Base-by-base conservation (phyloP, 1,139 yeast species). In the Candida sp. region DNA sequence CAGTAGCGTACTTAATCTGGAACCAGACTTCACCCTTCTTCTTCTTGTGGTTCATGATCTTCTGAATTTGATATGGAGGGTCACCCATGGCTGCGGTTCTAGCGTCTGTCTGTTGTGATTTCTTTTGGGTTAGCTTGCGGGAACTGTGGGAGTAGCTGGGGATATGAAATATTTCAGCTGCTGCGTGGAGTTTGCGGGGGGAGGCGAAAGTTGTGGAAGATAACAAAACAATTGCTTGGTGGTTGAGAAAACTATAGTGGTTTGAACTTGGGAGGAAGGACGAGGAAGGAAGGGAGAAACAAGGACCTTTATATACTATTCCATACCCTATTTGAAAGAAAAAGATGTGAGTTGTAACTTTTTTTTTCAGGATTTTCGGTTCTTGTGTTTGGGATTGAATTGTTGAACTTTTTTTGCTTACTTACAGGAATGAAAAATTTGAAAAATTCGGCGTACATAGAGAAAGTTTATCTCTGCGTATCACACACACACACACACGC, bases 41-140 rank as follows among this genome's bases (percentile, higher is more conserved):
- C 40, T 37, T 37, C 27, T 37, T 37, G 11, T 37, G 40, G 5
- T 17, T 37, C 28, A 37, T 22, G 25, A 37, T 37, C 25, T 37
- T 37, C 11, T 37, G 40, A 37, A 37, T 37, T 37, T 37, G 40
- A 23, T 37, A 37, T 23, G 40, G 40, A 23, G 40, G 40, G 27
- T 37, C 40, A 23, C 40, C n/a, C 40, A 37, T 37, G 9, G 34
- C 34, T 32, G 34, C 11, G 34, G 34, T 11, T 32, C n/a, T 7
- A 12, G 34, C 9, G 5, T 12, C n/a, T 11, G n/a, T 6, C 9
- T 32, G 7, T 32, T 32, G 9, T 32, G 17, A 17, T 17, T 32
- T 32, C n/a, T 32, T 6, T 32, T 32, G 9, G 34, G 34, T 12
- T 5, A 12, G 35, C 17, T 9, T 7, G 35, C 35, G 35, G 35